A percentile compares a stretch with the other conserved stretches of the same genome.
Evolutionary conservation across 1,139 yeast genomes (phyloP).

Genomic region (Keqinozyma sinolaborantium): DNA sequence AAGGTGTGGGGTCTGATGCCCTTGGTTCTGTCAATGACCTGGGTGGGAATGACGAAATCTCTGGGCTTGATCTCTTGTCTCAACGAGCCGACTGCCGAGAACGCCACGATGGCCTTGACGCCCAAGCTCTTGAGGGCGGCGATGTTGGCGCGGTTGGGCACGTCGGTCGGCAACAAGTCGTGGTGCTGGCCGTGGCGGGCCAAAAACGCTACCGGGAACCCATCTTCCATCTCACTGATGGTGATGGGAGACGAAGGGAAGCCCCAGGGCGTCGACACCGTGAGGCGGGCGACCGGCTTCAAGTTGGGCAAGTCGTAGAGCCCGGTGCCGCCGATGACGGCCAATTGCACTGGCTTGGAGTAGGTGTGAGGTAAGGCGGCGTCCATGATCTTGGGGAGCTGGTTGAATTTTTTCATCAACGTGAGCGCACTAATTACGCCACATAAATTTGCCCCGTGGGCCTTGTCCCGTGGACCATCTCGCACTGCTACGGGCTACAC

Average conservation of each 20-base stretch:
- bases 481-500: too few species aligned
- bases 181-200: conserved; percentile 94
- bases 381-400: conserved; percentile 11
- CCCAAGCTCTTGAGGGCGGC: conserved; percentile 90
- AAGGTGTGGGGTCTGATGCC: conserved; percentile 90
- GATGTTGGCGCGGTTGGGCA: conserved; percentile 90
- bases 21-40: conserved; percentile 93
- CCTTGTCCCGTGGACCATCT: too few species aligned
- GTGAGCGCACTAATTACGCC: too few species aligned
- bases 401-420: conserved; percentile 5
- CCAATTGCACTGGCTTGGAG: conserved; percentile 57
- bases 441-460: too few species aligned
- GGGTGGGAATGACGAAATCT: conserved; percentile 93
- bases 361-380: conserved; percentile 33
- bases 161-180: conserved; percentile 85
- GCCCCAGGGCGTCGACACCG: conserved; percentile 95
- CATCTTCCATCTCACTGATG: conserved; percentile 67
- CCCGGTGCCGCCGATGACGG: conserved; percentile 98
- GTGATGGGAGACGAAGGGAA: conserved; percentile 92
- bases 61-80: conserved; percentile 87
- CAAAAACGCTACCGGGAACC: conserved; percentile 87
- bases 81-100: conserved; percentile 94
- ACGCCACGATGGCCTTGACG: conserved; percentile 84
- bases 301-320: conserved; percentile 80
- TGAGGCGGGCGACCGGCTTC: conserved; percentile 79